These are phyloP conservation scores for Amauroascus niger DNA, from an alignment of 2,329 filamentous ascomycete species.

Conservation along the genomic window DNA sequence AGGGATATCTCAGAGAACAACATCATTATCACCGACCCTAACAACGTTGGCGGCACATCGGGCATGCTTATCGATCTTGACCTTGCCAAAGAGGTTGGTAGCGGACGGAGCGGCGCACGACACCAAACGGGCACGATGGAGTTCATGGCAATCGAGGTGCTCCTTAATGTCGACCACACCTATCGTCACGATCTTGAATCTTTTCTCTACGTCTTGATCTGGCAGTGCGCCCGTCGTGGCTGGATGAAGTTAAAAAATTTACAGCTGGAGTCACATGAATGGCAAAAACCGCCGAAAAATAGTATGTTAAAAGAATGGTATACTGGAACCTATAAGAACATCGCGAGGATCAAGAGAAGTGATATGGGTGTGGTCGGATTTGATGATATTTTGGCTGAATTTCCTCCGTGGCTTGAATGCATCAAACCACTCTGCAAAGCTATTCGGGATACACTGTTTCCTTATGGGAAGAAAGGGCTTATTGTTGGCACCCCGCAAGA, in stretches of 20 bases:
- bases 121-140: constrained; percentile 14
- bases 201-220: constrained; percentile 18
- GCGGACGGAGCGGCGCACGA: constrained; percentile 13
- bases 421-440: neutral
- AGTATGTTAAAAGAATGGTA: neutral
- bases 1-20: constrained; percentile 33
- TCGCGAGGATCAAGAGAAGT: neutral
- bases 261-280: too few relatives aligned
- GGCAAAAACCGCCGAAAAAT: neutral
- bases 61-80: constrained; percentile 33
- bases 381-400: neutral
- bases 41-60: constrained; percentile 1
- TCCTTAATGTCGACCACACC: neutral
- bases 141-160: neutral
- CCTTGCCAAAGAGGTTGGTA: constrained; percentile 24
- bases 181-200: neutral
- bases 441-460: neutral
- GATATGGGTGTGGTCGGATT: neutral
- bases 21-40: constrained; percentile 30
- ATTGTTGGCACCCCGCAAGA: neutral
- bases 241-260: neutral
- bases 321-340: neutral
- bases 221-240: constrained; percentile 10
- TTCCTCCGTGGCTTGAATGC: neutral
- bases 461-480: neutral